Conservation (phyloP, 139 green algal species). For the Chlamydomonas urium region DNA sequence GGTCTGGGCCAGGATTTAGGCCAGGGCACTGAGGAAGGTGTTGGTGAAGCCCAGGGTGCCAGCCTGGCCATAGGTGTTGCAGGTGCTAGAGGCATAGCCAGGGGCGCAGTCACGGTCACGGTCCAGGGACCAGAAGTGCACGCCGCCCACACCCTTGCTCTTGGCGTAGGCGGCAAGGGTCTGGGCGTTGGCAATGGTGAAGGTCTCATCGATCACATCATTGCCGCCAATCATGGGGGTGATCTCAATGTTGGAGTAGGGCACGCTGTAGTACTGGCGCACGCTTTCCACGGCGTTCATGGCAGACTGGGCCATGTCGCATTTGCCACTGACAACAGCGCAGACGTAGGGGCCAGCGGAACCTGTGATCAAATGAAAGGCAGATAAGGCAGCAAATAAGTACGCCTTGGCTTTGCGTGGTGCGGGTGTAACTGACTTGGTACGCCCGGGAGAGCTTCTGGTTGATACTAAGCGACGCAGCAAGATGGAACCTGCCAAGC, state of each 20-base stretch:
- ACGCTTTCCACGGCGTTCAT: conserved; percentile 5
- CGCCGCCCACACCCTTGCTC: conserved; percentile 1
- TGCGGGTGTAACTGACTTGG: no score
- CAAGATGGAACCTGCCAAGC: no score
- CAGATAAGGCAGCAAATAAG: no score
- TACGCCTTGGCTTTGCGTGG: no score
- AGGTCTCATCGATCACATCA: conserved; percentile 1
- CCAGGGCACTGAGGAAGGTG: neutral
- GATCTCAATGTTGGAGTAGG: conserved; percentile 18
- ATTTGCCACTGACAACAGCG: neutral
- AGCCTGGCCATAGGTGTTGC: conserved; percentile 15
- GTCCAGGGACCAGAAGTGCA: conserved; percentile 15
- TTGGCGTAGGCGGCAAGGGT: conserved; percentile 3
- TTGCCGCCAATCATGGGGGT: conserved; percentile 29
- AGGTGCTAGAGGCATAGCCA: neutral
- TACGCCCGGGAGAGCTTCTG: no score
- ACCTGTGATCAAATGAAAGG: no score
- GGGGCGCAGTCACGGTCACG: conserved; percentile 10
- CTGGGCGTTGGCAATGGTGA: conserved; percentile 12
- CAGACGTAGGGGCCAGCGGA: neutral
- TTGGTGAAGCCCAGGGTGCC: conserved; percentile 14
- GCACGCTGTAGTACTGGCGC: conserved; percentile 8
- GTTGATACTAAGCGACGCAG: no score
- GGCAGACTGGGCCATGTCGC: conserved; percentile 22
- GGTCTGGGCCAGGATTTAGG: no score